A percentile compares a stretch with the other conserved stretches of the same genome.
These are phyloP conservation scores for Aspergillus sergii DNA, from an alignment of 2,329 filamentous ascomycete genomes.

Conservation along the genomic window DNA sequence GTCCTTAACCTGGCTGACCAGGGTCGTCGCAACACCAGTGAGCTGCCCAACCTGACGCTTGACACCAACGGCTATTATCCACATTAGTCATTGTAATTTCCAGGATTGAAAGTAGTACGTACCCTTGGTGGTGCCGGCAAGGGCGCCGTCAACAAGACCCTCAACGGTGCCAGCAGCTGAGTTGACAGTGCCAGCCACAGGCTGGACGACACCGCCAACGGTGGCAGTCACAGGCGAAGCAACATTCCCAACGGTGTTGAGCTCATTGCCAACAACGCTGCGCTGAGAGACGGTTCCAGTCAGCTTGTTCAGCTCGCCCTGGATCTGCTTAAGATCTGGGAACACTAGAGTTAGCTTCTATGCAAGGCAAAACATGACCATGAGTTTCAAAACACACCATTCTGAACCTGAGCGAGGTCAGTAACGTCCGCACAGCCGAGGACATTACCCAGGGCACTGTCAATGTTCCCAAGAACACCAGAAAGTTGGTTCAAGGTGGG, in stretches of 20 bases:
- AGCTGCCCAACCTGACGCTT: conserved; percentile 15
- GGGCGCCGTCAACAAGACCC: conserved; percentile 5
- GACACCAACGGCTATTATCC: conserved; percentile 7
- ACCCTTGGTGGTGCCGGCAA: conserved; percentile 20
- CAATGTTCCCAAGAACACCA: conserved; percentile 20
- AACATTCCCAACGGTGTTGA: conserved; percentile 4
- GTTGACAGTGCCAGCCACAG: conserved; percentile 6
- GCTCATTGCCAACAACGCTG: conserved; percentile 6
- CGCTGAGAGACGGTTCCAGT: conserved; percentile 11
- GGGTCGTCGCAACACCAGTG: conserved; percentile 18
- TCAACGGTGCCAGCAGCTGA: conserved; percentile 18
- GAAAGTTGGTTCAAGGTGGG: conserved; percentile 17
- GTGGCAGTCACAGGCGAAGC: neutral
- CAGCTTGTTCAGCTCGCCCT: conserved; percentile 17
- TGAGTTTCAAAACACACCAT: conserved; percentile 5
- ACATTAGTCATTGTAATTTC: conserved; percentile 1
- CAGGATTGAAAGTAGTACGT: conserved; percentile 7
- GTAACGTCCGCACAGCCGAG: conserved; percentile 8
- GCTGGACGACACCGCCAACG: neutral
- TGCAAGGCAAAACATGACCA: neutral
- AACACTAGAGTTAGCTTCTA: neutral
- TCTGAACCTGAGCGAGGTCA: conserved; percentile 15
- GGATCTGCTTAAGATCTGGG: conserved; percentile 17
- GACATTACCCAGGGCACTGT: conserved; percentile 17
- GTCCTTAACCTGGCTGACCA: conserved; percentile 16